Evolutionary conservation across 1,284 basidiomycete species (phyloP), one percentile per base, ranked within the genome.

Genomic region (Papiliotrema nemorosa): DNA sequence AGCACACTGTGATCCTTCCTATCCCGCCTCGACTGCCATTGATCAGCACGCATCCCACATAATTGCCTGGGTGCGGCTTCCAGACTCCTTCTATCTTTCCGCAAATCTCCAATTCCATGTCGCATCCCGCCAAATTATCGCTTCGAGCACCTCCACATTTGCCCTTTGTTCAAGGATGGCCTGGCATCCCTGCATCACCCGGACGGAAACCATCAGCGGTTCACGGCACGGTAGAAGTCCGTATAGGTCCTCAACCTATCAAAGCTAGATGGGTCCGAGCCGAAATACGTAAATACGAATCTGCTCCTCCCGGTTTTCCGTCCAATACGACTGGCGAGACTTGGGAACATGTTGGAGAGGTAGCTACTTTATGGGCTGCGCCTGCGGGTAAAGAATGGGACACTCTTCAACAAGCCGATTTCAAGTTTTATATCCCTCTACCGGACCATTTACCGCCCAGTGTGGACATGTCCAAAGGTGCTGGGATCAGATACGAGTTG

Each of bases 251-350:
- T 3, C 78, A 82, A 58, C 85, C 86, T n/a, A 82, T 87, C 64
- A 91, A 90, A 77, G 87, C 87, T 22, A 89, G 90, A 74, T 91
- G 87, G 84, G 84, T 93, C 25, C 83, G 86, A 58, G 83, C 92
- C 54, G 88, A 91, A 74, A 78, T 92, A 64, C 82, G 87, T 62
- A 90, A 90, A 76, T 82, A 90, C 38, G 90, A 93, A 74, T 84
- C 81, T 1, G 47, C 69, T 1, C 70, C 70, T 4, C 48, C 59
- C 1, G 59, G 59, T 20, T 59, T 62, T 31, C 60, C 59, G 7
- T 80, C 61, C 83, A 80, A 55, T 81, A 88, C 85, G 20, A 20
- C 49, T 12, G 53, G 52, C 13, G 52, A 81, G 39, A 83, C 85
- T 14, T 69, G 65, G 59, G 63, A 64, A 25, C 64, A 64, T 37